Evolutionary conservation across 1,284 basidiomycete species (phyloP), one percentile per base, ranked within the genome.

Genomic region (Leccinum subspadiceum): DNA sequence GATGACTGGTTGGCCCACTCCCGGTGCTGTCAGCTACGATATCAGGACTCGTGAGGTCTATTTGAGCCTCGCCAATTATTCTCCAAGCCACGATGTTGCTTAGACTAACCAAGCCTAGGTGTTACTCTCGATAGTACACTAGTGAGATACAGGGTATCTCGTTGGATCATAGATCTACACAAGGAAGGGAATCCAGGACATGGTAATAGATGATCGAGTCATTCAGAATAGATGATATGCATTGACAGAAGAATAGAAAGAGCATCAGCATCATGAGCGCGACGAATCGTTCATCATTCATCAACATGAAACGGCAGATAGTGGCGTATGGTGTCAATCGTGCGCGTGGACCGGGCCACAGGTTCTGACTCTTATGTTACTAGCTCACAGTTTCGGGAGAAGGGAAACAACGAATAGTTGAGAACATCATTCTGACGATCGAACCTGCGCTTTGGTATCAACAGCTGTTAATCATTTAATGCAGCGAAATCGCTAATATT

Each of bases 1-100:
- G 59, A 57, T 71, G 54, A 67, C 35, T 24, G 39, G n/a, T 17
- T 41, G 39, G 39, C n/a, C n/a, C 41, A 44, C 1, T 46, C 44
- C 17, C 44, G 17, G 17, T 46, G 10, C 17, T 17, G 41, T 20
- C 41, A 12, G 44, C 17, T 5, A 46, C 5, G 10, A 12, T 46
- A 46, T 20, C 3, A 46, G 44, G 44, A 46, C 10, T 20, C 20
- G 3, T 46, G 10, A 46, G 10, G 5, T 20, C 41, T 44, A 44
- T 44, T 20, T 20, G 41, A 20, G 9, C 17, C 5, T 9, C 17
- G 17, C 44, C 10, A 20, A 46, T 20, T 5, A 20, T 46, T 46
- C 10, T 46, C 44, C 17, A 20, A 46, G 17, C 10, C 17, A 46
- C 3, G 17, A 20, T 2, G 10, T 46, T 20, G 6, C 44, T 46